These are phyloP conservation scores for Psilocybe cyanescens DNA, from an alignment of 768 basidiomycete genomes.

Conservation along the genomic window DNA sequence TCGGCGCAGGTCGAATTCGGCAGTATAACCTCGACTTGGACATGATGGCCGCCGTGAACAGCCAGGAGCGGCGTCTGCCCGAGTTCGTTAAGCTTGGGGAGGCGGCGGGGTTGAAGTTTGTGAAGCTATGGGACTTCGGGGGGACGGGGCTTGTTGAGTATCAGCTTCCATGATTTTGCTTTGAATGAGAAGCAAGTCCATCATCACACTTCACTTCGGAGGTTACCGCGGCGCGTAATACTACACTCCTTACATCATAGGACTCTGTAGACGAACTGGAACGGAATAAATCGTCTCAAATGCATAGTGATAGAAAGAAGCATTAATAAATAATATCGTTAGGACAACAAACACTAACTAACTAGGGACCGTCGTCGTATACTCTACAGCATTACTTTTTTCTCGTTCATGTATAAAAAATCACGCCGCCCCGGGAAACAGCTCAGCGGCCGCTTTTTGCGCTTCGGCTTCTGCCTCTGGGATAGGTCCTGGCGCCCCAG, in stretches of 20 bases:
- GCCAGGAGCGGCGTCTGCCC: conserved; percentile 44
- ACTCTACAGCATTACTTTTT: conserved; percentile 10
- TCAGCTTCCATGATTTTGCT: background rate
- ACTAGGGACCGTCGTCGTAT: background rate
- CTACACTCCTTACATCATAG: background rate
- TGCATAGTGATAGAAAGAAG: background rate
- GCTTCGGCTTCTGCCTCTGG: conserved; percentile 55
- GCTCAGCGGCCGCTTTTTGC: conserved; percentile 52
- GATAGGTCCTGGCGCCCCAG: conserved; percentile 40
- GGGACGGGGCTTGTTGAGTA: conserved; percentile 38
- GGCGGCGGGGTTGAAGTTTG: conserved; percentile 35
- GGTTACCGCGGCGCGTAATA: background rate
- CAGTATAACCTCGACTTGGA: conserved; percentile 48
- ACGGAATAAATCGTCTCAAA: too few species aligned
- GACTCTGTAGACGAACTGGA: too few species aligned
- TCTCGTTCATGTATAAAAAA: background rate
- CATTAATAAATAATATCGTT: conserved; percentile 13
- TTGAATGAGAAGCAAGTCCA: too few species aligned
- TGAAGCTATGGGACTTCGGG: conserved; percentile 39
- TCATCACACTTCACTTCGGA: too few species aligned
- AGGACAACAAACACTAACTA: background rate
- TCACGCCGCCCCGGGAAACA: conserved; percentile 46
- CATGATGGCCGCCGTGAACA: conserved; percentile 47
- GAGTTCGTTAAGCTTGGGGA: conserved; percentile 42
- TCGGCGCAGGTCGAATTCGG: conserved; percentile 42